A percentile compares a stretch with the other conserved stretches of the same genome.
These are phyloP conservation scores for Chamaenerion angustifolium DNA, from an alignment of 345 rosid genomes.

Conservation along the genomic window DNA sequence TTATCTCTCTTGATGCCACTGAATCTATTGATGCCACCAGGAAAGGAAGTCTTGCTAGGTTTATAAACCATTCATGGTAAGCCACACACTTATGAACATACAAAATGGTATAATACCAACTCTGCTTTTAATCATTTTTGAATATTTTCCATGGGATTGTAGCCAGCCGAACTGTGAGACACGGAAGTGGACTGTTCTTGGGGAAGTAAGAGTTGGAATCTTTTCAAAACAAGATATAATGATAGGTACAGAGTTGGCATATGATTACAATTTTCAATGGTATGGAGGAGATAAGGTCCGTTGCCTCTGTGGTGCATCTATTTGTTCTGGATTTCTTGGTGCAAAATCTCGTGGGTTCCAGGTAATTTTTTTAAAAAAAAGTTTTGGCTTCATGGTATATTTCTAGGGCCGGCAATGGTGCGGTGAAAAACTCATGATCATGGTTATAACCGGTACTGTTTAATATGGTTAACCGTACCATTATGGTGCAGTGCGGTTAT, in stretches of 20 bases:
- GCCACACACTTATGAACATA: constrained; percentile 11
- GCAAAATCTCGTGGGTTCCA: constrained; percentile 98
- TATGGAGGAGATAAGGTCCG: constrained; percentile 96
- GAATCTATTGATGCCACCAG: constrained; percentile 87
- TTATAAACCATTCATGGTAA: constrained; percentile 98
- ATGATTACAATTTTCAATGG: constrained; percentile 95
- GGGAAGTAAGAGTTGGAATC: constrained; percentile 91
- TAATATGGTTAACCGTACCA: too few relatives aligned
- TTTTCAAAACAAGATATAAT: constrained; percentile 76
- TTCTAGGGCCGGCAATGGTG: too few relatives aligned
- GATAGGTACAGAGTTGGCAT: constrained; percentile 54
- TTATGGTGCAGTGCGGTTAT: too few relatives aligned
- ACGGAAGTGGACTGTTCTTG: constrained; percentile 85
- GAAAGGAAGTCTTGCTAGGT: constrained; percentile 90
- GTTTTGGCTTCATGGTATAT: too few relatives aligned
- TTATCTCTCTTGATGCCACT: constrained; percentile 67
- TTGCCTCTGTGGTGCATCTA: constrained; percentile 78
- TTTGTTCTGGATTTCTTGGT: constrained; percentile 91
- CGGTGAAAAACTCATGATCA: too few relatives aligned
- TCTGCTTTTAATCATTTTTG: background rate
- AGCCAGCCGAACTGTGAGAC: constrained; percentile 98
- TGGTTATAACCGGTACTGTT: too few relatives aligned
- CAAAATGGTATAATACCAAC: background rate
- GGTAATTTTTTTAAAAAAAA: constrained; percentile 27
- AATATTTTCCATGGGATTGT: constrained; percentile 9